Base-by-base conservation (phyloP, 768 basidiomycete genomes). In the Amanita molliuscula region DNA sequence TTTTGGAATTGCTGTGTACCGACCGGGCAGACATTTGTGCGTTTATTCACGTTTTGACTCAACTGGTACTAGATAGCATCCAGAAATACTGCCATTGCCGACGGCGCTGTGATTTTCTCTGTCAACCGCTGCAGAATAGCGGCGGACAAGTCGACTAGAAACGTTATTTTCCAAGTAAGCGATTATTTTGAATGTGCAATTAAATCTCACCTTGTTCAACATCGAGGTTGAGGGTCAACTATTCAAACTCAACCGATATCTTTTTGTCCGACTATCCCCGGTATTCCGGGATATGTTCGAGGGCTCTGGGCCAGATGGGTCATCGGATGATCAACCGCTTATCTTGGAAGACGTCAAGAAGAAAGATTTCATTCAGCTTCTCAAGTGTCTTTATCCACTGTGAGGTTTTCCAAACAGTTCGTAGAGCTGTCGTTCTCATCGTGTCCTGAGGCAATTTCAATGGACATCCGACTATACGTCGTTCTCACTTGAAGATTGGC, bases 21-120 rank as follows among this genome's bases (percentile, higher is more conserved):
- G 67, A 16, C 73, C 73, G 1, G 74, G 72, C 48, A 65, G 62
- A 23, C 67, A 70, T 36, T 61, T 72, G 73, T 74, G 57, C n/a
- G 71, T 20, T 6, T 4, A 9, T 16, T 1, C 25, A 29, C 8
- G 15, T 7, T 28, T 16, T 11, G 7, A n/a, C 4, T 16, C 7
- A 18, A 0, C 10, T 2, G 15, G 21, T 34, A 29, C 35, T 26
- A 33, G 18, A 15, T 8, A 11, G 20, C 25, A 18, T 23, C n/a
- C 20, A 59, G 58, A 7, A 57, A 48, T 35, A 57, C 57, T 23
- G 54, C 56, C 6, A 56, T 60, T 10, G 51, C 58, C 11, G 50
- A 59, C 40, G 58, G 56, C 1, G 58, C 59, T 7, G 37, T 57
- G n/a, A 56, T 54, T 4, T 58, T 56, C 45, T 56, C 55, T 41